Percentiles rank a stretch among this genome's conserved stretches.
These are phyloP conservation scores for Lactarius quietus DNA, from an alignment of 768 basidiomycete species.

Conservation along the genomic window DNA sequence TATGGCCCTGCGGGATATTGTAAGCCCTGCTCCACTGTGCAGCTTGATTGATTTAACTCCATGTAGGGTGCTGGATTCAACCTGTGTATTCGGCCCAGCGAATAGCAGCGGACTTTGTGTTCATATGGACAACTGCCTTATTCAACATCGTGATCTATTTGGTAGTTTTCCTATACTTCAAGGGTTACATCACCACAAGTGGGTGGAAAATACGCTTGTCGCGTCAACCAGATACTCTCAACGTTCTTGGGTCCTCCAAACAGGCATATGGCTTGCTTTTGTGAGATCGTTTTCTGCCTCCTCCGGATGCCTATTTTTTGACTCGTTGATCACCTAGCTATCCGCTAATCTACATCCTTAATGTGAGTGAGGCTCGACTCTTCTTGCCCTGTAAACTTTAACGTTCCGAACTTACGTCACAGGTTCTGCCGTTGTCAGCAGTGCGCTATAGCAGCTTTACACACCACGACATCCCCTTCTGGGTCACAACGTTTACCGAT, in stretches of 20 bases:
- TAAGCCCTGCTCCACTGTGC: conserved; percentile 26
- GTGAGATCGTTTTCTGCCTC: background rate
- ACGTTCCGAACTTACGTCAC: background rate
- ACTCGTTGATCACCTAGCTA: conserved; percentile 35
- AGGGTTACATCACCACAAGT: conserved; percentile 36
- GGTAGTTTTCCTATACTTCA: conserved; percentile 42
- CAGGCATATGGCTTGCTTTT: background rate
- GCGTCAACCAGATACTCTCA: background rate
- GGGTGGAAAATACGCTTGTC: conserved; percentile 28
- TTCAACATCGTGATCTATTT: conserved; percentile 42
- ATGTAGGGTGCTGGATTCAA: conserved; percentile 49
- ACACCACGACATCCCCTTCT: conserved; percentile 33
- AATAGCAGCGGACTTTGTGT: conserved; percentile 46
- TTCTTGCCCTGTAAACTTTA: background rate
- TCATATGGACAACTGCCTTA: conserved; percentile 45
- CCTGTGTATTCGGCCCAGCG: conserved; percentile 35
- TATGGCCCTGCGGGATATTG: conserved; percentile 44
- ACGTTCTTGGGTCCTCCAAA: background rate
- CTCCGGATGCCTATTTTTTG: background rate
- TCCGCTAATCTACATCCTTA: conserved; percentile 41
- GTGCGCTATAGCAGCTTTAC: conserved; percentile 40
- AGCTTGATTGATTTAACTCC: background rate
- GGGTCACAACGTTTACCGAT: conserved; percentile 38
- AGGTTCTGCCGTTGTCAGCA: conserved; percentile 40
- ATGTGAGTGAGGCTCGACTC: conserved; percentile 27